Conservation (phyloP, 1,139 yeast species). For the Keqinozyma sinolaborantium region DNA sequence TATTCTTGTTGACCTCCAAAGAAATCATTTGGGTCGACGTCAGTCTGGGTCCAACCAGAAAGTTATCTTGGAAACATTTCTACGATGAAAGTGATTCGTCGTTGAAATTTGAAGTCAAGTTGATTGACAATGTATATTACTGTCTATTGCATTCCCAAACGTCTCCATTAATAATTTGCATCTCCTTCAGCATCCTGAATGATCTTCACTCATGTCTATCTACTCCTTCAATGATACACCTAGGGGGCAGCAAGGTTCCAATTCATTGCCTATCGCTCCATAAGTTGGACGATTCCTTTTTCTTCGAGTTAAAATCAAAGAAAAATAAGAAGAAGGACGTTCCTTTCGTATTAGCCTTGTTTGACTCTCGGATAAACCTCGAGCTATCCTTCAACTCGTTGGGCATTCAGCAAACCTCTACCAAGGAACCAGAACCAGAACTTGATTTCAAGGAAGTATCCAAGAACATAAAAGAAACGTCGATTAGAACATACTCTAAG, state of each 20-base stretch:
- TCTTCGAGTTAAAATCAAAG: background rate
- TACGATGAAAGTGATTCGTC: conserved; percentile 56
- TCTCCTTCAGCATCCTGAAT: conserved; percentile 38
- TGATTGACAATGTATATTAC: conserved; percentile 16
- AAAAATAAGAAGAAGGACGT: background rate
- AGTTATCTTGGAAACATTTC: conserved; percentile 70
- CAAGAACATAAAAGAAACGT: conserved; percentile 1
- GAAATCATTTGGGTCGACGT: conserved; percentile 53
- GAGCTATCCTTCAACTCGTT: conserved; percentile 8
- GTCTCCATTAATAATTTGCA: conserved; percentile 37
- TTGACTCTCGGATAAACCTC: conserved; percentile 10
- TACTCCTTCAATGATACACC: conserved; percentile 11
- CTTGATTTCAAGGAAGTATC: conserved; percentile 6
- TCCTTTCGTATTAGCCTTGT: conserved; percentile 7
- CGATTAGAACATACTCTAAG: conserved; percentile 5
- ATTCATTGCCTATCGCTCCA: conserved; percentile 8
- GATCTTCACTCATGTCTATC: conserved; percentile 30
- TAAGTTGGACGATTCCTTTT: conserved; percentile 7
- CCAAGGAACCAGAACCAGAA: conserved; percentile 1
- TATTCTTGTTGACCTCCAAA: conserved; percentile 55
- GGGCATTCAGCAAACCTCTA: conserved; percentile 3
- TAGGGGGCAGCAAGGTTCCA: conserved; percentile 9
- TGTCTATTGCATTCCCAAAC: conserved; percentile 41
- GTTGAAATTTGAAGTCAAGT: conserved; percentile 32
- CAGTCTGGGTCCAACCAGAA: conserved; percentile 21